Conservation (phyloP, 164 flowering plant genomes). For the Sedum album region DNA sequence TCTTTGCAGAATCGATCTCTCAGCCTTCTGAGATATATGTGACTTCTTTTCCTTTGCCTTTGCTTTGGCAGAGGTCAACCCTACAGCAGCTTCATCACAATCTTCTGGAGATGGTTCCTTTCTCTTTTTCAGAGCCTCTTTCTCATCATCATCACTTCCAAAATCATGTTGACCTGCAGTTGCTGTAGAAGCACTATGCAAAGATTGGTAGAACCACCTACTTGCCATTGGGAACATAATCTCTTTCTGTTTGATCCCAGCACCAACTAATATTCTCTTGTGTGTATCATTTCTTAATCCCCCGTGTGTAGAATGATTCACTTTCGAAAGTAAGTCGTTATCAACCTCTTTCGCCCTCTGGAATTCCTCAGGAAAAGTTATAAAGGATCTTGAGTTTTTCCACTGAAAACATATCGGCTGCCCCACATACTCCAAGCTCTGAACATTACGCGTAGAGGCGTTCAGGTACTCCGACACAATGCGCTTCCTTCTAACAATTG, state of each 20-base stretch:
- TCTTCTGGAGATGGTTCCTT: slow-evolving; percentile 37
- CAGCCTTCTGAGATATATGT: slow-evolving; percentile 20
- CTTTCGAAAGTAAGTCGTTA: background rate
- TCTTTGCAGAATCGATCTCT: slow-evolving; percentile 18
- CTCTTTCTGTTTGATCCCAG: background rate
- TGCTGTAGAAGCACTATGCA: background rate
- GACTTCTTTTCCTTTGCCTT: slow-evolving; percentile 27
- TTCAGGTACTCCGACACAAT: background rate
- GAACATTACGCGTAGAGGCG: background rate
- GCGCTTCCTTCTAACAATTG: background rate
- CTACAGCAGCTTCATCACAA: slow-evolving; percentile 35
- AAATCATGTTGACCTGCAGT: slow-evolving; percentile 1
- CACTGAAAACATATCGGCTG: background rate
- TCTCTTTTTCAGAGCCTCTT: background rate
- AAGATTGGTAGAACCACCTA: background rate
- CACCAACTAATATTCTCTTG: background rate
- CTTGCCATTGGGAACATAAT: slow-evolving; percentile 5
- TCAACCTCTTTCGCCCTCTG: background rate
- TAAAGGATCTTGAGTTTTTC: background rate
- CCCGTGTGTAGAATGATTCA: background rate
- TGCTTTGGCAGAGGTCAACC: slow-evolving; percentile 25
- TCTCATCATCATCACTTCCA: background rate
- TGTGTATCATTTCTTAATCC: background rate
- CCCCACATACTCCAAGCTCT: background rate
- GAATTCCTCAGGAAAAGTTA: background rate